Conservation (phyloP, 176 grass and related monocot species). For the Neostapfia colusana region DNA sequence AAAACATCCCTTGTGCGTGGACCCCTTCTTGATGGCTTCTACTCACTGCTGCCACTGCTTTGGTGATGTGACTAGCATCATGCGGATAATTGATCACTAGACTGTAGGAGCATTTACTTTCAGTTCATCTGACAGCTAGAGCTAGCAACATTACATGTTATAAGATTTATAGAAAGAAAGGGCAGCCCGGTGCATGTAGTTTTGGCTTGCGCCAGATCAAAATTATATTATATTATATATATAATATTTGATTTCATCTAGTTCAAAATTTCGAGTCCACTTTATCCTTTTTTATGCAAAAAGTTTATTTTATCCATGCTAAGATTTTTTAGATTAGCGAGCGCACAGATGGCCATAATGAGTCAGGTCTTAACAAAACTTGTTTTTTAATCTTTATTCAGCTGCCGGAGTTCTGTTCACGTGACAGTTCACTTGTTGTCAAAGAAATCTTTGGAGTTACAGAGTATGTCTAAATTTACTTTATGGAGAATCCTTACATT, state of each 20-base stretch:
- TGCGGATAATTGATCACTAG: background rate
- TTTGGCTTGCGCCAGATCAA: no score
- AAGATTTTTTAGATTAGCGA: background rate
- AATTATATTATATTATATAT: no score
- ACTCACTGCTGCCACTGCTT: background rate
- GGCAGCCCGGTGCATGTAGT: no score
- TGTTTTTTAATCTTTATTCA: slow-evolving; percentile 45
- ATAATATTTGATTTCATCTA: background rate
- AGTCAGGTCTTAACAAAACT: slow-evolving; percentile 6
- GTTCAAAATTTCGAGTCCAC: background rate
- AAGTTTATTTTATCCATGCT: background rate
- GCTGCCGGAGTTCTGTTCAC: slow-evolving; percentile 90
- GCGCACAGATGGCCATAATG: background rate
- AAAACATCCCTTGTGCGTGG: background rate
- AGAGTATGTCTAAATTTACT: slow-evolving; percentile 60
- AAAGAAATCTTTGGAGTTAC: slow-evolving; percentile 98
- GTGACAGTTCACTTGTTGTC: slow-evolving; percentile 69
- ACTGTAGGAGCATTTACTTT: background rate
- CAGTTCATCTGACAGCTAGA: background rate
- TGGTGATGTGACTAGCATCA: background rate
- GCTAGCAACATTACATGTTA: background rate
- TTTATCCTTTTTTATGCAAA: background rate
- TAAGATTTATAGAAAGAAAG: background rate
- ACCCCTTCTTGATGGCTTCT: background rate
- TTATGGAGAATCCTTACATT: slow-evolving; percentile 10